Base-by-base conservation (phyloP, 306 rosid genomes). In the Mucuna pruriens region DNA sequence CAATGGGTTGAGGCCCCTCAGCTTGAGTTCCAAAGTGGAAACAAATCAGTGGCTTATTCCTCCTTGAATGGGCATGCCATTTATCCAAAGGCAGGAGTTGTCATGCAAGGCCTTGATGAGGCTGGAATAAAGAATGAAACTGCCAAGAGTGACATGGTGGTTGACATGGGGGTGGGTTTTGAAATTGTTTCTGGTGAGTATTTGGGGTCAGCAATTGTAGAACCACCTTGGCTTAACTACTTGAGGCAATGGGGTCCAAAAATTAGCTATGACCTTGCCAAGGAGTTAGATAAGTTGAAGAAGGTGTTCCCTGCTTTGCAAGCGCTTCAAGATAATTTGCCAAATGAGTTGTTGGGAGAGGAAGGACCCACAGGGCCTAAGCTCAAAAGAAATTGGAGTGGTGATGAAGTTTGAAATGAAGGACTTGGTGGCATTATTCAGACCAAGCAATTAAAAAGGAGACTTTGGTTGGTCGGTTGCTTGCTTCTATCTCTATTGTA, bases 361-460 rank as follows among this genome's bases (percentile, higher is more conserved):
- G 80, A 84, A 23, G 86, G 86, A 19, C 86, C 86, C 70, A 84
- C 83, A 9, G 86, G 86, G 7, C 86, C 86, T 6, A 84, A 84
- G 76, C 65, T 64, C 40, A 84, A 84, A 67, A 44, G 54, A 66
- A 78, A 54, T 84, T 84, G 86, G 86, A 33, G 9, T 34, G 83
- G 86, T 2, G 83, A 83, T 33, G 86, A 78, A 39, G 10, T 26
- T 19, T 77, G 63, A 77, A 51, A 20, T 57, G 71, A 55, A 51
- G 16, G 7, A 4, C 36, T 68, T 40, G 11, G 23, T 15, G 9
- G 26, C 38, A 48, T 33, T 46, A 16, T 31, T 61, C 6, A 19
- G 16, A 17, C 40, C 58, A 70, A 25, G 40, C 7, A 42, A 42
- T 42, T 6, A 6, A 15, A 44, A 25, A 13, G 4, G 22, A 45